Percentiles rank a stretch among this genome's conserved stretches.
These are phyloP conservation scores for Acidomyces sp. DNA, from an alignment of 495 filamentous ascomycete genomes.

Conservation along the genomic window DNA sequence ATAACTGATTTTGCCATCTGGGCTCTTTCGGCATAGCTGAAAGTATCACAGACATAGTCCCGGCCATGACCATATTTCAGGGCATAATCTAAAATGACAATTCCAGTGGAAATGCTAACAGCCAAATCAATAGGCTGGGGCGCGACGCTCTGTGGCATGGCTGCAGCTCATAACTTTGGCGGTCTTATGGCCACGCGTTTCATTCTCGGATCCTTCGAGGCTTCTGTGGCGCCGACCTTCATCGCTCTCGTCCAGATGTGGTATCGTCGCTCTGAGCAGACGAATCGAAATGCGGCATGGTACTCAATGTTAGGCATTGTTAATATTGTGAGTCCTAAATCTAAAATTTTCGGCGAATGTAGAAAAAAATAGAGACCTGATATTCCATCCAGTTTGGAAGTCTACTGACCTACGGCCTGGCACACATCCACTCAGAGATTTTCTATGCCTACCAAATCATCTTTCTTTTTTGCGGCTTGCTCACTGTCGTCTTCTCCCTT, in stretches of 20 bases:
- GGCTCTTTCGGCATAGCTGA: too few species aligned
- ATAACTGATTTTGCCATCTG: too few species aligned
- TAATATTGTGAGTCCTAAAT: slow-evolving; percentile 29
- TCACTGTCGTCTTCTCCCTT: slow-evolving; percentile 33
- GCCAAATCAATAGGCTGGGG: too few species aligned
- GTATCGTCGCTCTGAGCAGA: slow-evolving; percentile 48
- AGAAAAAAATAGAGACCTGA: too few species aligned
- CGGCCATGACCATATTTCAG: too few species aligned
- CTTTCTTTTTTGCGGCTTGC: slow-evolving; percentile 40
- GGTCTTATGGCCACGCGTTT: slow-evolving; percentile 33
- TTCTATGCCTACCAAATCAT: slow-evolving; percentile 48
- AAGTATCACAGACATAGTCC: too few species aligned
- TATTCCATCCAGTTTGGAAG: slow-evolving; percentile 18
- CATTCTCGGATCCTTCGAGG: slow-evolving; percentile 25
- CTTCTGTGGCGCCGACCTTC: slow-evolving; percentile 40
- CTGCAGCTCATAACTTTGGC: slow-evolving; percentile 25
- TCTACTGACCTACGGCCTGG: slow-evolving; percentile 46
- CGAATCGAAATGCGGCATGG: slow-evolving; percentile 44
- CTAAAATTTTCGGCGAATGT: too few species aligned
- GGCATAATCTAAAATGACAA: too few species aligned
- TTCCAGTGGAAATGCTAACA: too few species aligned
- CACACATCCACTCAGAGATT: slow-evolving; percentile 40
- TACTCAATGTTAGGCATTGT: slow-evolving; percentile 43
- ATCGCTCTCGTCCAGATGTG: slow-evolving; percentile 52
- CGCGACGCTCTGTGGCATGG: slow-evolving; percentile 24